phyloP scores from a whole-genome alignment of 257 asterid genomes.

The Solanum virginianum region DNA sequence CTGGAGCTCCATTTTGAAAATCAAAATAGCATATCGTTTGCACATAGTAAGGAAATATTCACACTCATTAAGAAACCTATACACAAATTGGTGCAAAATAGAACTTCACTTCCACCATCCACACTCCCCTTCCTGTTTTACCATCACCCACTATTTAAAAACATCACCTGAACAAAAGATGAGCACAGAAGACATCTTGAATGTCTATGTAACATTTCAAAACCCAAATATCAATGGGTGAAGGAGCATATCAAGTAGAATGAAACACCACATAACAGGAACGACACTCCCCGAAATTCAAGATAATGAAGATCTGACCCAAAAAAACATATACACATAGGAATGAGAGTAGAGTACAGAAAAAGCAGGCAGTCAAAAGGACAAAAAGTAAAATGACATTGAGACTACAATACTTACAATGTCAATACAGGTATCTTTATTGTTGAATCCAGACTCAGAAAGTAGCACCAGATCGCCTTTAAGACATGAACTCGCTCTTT shows the following conservation, averaged over 20 bases:
- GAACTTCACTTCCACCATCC: not conserved
- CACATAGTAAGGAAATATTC: not conserved
- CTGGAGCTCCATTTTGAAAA: not conserved
- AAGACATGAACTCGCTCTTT: conserved; percentile 23
- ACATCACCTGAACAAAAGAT: not conserved
- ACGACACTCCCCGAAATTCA: not conserved
- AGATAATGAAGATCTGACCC: not conserved
- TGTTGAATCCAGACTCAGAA: conserved; percentile 55
- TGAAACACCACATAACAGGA: not conserved
- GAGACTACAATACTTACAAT: conserved; percentile 44
- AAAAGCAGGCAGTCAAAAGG: not conserved
- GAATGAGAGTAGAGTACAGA: not conserved
- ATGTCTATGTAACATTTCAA: not conserved
- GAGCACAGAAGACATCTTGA: not conserved
- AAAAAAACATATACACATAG: not conserved
- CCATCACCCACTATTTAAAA: not conserved
- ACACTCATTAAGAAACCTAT: not conserved
- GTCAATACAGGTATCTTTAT: conserved; percentile 58
- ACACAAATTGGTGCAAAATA: not conserved
- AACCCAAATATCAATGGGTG: not conserved
- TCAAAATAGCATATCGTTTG: not conserved
- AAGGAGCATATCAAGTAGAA: not conserved
- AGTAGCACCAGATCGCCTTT: conserved; percentile 45
- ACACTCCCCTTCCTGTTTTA: not conserved
- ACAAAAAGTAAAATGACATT: not conserved